Evolutionary conservation across 139 green algal genomes (phyloP), one percentile per base, ranked within the genome.

Genomic region (Nannochloris sp.): DNA sequence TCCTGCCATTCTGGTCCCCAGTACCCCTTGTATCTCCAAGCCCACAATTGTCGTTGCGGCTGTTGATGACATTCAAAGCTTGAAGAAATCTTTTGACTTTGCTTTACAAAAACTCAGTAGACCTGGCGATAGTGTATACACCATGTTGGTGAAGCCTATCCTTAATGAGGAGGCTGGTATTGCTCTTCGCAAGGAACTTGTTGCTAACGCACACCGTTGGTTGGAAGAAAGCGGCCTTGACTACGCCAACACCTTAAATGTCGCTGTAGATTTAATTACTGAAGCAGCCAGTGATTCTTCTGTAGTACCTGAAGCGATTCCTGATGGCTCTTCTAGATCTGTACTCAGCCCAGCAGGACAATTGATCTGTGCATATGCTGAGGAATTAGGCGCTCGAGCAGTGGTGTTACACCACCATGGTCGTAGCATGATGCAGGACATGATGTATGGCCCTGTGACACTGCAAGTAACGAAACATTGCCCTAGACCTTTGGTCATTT

Each of bases 401-500:
- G 46, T 78, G 13, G 64, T 73, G 14, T 58, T 78, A 19, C 25
- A 51, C n/a, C 64, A 73, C 65, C 71, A 78, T 29, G 59, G 59
- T 12, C 35, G 51, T 14, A 42, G 38, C n/a, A 58, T 78, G 45
- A 70, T 65, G 64, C 42, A 51, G n/a, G 71, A 78, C 34, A 61
- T 78, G 46, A 44, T 68, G 64, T 78, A 47, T 45, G 63, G 56
- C 29, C 65, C 63, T 15, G 15, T 78, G 30, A 78, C 71, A 12
- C 35, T 62, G 35, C 62, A 72, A 45, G 13, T 4, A 27, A 70
- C 56, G 25, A 67, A 65, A 55, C 60, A 74, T 34, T 73, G 64
- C 59, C 19, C 29, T 9, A 34, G 57, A 10, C 45, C 71, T 15
- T 34, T 78, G 34, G 47, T 78, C 9, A 46, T 78, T 8, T 37